These are phyloP conservation scores for Haplosporangium gracile DNA, from an alignment of 192 early-diverging fungal species.

Conservation along the genomic window DNA sequence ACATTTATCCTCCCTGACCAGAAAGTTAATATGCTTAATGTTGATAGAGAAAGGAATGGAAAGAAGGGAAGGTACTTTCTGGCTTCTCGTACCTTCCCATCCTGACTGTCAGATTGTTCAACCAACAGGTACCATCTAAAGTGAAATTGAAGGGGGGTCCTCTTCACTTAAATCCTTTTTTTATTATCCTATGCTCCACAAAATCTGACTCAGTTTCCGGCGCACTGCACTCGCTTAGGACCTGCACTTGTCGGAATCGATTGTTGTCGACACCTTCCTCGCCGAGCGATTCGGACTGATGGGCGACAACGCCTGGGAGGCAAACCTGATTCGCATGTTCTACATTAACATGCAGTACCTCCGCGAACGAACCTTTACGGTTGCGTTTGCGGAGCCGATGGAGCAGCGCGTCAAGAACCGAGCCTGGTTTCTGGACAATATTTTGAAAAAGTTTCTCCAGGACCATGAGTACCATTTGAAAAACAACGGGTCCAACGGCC, in stretches of 20 bases:
- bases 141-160: not conserved
- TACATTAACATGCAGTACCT: conserved; percentile 32
- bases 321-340: conserved; percentile 17
- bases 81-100: conserved; percentile 26
- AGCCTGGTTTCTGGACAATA: conserved; percentile 5
- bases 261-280: conserved; percentile 29
- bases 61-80: not conserved
- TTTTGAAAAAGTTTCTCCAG: conserved; percentile 19
- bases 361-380: conserved; percentile 24
- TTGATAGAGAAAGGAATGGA: conserved; percentile 15
- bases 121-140: not conserved
- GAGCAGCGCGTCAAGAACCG: not conserved
- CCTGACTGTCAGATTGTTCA: conserved; percentile 12
- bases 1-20: not conserved
- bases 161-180: not conserved
- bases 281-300: conserved; percentile 32
- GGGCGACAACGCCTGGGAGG: conserved; percentile 29
- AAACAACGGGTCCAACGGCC: conserved; percentile 45
- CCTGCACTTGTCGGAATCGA: conserved; percentile 25
- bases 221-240: not conserved
- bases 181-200: not conserved
- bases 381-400: not conserved
- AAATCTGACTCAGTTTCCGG: not conserved
- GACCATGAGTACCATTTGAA: conserved; percentile 45
- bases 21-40: not conserved